Conservation (phyloP, 192 early-diverging fungal species). For the Coemansia sp. region DNA sequence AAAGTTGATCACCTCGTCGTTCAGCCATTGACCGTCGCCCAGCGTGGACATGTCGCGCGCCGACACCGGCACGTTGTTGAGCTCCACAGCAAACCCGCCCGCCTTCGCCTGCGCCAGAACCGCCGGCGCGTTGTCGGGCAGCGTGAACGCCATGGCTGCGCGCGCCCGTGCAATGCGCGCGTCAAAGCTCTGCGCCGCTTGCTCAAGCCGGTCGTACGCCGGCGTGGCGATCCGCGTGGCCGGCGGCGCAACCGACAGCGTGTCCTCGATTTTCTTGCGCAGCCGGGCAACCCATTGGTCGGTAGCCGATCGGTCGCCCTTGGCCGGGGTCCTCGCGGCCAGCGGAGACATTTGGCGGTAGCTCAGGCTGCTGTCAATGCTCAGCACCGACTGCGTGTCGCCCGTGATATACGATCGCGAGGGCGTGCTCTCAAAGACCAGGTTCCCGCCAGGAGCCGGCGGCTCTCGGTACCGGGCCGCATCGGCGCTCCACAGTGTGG, state of each 20-base stretch:
- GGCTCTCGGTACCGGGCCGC: not conserved
- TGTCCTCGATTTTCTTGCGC: constrained; percentile 37
- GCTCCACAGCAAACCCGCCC: constrained; percentile 22
- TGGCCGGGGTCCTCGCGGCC: too few relatives aligned
- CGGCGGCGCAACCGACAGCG: constrained; percentile 18
- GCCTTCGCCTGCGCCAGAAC: constrained; percentile 10
- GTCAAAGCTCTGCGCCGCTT: constrained; percentile 24
- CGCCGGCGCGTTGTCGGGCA: constrained; percentile 27
- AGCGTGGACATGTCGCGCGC: constrained; percentile 70
- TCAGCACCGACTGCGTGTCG: constrained; percentile 26
- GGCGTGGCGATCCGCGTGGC: constrained; percentile 16
- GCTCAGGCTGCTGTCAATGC: constrained; percentile 26
- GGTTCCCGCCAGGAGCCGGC: not conserved
- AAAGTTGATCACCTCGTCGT: constrained; percentile 97
- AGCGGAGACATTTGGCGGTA: not conserved
- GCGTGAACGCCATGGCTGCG: constrained; percentile 1
- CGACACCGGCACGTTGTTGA: constrained; percentile 56
- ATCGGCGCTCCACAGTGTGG: not conserved
- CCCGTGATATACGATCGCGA: constrained; percentile 3
- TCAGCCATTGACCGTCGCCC: constrained; percentile 74
- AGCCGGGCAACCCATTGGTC: constrained; percentile 37
- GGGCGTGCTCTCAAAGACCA: not conserved
- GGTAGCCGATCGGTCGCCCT: not conserved
- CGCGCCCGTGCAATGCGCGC: constrained; percentile 21
- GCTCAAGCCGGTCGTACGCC: constrained; percentile 28